These are phyloP conservation scores for Neonectria hederae DNA, from an alignment of 2,329 filamentous ascomycete genomes.

Conservation along the genomic window DNA sequence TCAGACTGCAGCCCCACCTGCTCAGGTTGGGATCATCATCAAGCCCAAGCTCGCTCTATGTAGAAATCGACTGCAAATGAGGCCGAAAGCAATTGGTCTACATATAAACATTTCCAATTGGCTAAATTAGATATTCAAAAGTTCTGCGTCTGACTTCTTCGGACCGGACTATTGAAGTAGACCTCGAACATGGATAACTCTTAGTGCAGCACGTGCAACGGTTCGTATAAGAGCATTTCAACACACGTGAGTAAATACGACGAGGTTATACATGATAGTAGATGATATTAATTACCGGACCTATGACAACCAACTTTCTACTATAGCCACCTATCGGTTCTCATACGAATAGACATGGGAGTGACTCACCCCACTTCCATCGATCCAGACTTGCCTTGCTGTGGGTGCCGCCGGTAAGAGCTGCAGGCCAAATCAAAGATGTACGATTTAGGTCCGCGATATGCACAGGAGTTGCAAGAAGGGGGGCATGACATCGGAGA, in stretches of 20 bases:
- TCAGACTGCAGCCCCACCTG: background rate
- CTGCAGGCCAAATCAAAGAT: background rate
- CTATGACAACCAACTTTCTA: background rate
- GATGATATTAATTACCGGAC: background rate
- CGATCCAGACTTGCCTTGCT: background rate
- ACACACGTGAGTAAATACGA: background rate
- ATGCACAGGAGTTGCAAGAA: background rate
- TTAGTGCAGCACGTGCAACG: background rate
- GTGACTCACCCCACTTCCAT: background rate
- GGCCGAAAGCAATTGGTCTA: background rate
- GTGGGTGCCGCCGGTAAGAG: background rate
- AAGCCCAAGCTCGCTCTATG: constrained; percentile 15
- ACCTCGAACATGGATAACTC: no score
- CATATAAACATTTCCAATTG: background rate
- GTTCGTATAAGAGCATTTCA: background rate
- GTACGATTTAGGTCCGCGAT: background rate
- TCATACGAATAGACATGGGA: background rate
- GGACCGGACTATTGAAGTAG: no score
- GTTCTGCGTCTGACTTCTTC: background rate
- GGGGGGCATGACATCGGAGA: background rate
- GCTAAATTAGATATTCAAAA: background rate
- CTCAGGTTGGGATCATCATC: constrained; percentile 19
- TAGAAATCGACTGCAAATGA: background rate
- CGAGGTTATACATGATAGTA: background rate
- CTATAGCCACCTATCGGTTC: background rate